Evolutionary conservation across 345 rosid genomes (phyloP).

Genomic region (Eutrema yunnanense): DNA sequence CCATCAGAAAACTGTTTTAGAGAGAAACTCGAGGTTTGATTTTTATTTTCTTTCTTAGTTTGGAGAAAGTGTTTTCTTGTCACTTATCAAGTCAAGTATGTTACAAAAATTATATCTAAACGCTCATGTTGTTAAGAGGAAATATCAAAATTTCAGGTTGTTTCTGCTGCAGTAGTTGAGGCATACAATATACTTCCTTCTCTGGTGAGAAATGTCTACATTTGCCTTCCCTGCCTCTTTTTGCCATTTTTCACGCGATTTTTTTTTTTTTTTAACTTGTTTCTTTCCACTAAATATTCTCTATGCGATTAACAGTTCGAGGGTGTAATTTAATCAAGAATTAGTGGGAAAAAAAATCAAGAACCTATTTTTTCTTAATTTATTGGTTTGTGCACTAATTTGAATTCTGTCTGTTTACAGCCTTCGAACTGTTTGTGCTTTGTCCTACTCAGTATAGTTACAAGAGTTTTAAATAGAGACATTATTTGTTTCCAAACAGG

Average conservation of each 20-base stretch:
- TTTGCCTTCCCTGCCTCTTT: background rate
- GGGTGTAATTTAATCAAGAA: background rate
- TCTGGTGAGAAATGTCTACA: slow-evolving; percentile 45
- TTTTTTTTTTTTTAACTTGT: background rate
- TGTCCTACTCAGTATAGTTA: background rate
- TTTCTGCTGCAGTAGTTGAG: slow-evolving; percentile 71
- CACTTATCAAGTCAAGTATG: background rate
- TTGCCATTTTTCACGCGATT: background rate
- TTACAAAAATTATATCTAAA: background rate
- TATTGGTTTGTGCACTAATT: background rate
- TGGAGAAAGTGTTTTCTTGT: background rate
- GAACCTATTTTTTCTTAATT: background rate
- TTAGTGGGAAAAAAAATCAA: background rate
- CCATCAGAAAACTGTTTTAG: slow-evolving; percentile 32
- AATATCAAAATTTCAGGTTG: slow-evolving; percentile 33
- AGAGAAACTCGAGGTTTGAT: slow-evolving; percentile 67
- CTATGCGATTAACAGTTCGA: background rate
- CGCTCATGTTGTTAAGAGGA: background rate
- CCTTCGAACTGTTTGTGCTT: background rate
- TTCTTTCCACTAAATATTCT: background rate
- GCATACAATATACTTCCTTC: slow-evolving; percentile 76
- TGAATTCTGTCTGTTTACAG: background rate
- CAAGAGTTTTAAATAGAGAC: background rate
- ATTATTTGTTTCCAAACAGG: slow-evolving; percentile 39
- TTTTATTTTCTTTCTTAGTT: background rate